Conservation (phyloP, 2,329 filamentous ascomycete genomes). For the Aureobasidium zeae region DNA sequence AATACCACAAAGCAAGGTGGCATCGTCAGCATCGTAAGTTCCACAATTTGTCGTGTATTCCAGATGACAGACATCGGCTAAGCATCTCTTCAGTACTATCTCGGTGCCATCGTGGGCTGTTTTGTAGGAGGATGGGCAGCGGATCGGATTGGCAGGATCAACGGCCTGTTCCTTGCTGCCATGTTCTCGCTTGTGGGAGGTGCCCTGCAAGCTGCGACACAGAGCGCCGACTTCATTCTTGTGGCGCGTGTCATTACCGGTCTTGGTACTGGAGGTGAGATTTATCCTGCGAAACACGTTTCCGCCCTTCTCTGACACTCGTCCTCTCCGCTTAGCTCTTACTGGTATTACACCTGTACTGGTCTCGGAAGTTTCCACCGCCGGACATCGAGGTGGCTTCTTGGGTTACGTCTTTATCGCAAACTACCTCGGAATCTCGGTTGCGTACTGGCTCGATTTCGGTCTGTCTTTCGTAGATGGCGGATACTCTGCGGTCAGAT, state of each 20-base stretch:
- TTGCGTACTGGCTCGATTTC: slow-evolving; percentile 34
- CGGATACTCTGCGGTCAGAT: slow-evolving; percentile 22
- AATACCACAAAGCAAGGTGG: slow-evolving; percentile 43
- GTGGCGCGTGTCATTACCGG: slow-evolving; percentile 44
- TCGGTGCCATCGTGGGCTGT: slow-evolving; percentile 43
- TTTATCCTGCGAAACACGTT: slow-evolving; percentile 18
- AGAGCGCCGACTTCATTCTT: slow-evolving; percentile 41
- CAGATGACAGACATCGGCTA: slow-evolving; percentile 1
- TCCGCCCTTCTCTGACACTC: slow-evolving; percentile 11
- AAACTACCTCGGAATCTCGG: slow-evolving; percentile 38
- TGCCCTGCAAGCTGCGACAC: slow-evolving; percentile 38
- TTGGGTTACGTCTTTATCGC: slow-evolving; percentile 45
- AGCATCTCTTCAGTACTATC: slow-evolving; percentile 34
- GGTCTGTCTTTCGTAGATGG: slow-evolving; percentile 26
- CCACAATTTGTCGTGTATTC: neutral
- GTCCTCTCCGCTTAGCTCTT: slow-evolving; percentile 22
- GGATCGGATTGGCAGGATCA: slow-evolving; percentile 47
- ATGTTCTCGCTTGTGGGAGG: slow-evolving; percentile 43
- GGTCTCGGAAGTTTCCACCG: slow-evolving; percentile 41
- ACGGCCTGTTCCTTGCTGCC: slow-evolving; percentile 40
- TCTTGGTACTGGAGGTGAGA: slow-evolving; percentile 40
- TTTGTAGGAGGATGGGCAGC: slow-evolving; percentile 43
- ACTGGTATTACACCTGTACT: slow-evolving; percentile 43
- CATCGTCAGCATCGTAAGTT: slow-evolving; percentile 37
- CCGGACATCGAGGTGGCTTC: slow-evolving; percentile 39